phyloP scores from a whole-genome alignment of 2,329 filamentous ascomycete genomes.

The Phialophora tarda region DNA sequence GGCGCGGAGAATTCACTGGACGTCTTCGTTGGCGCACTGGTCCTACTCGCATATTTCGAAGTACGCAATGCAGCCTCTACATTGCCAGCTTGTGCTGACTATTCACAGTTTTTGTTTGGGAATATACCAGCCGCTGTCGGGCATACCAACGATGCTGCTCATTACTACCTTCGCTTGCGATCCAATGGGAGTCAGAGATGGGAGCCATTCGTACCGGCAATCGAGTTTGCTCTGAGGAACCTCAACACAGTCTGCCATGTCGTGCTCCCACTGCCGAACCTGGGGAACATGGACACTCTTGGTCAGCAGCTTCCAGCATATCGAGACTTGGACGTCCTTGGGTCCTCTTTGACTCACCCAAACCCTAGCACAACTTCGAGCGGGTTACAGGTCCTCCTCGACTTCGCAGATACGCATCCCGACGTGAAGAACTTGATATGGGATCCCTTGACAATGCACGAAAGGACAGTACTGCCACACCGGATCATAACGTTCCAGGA shows the following conservation, averaged over 20 bases:
- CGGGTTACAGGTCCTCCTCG: not conserved
- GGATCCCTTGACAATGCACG: conserved; percentile 11
- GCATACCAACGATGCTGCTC: conserved; percentile 15
- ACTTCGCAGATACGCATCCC: conserved; percentile 6
- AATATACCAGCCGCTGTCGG: conserved; percentile 21
- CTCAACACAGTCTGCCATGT: conserved; percentile 33
- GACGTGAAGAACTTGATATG: conserved; percentile 16
- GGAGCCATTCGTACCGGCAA: not conserved
- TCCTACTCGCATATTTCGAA: conserved; percentile 2
- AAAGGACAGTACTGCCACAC: not conserved
- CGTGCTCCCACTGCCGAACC: conserved; percentile 26
- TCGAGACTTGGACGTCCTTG: not conserved
- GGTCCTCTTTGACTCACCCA: not conserved
- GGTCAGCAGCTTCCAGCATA: not conserved
- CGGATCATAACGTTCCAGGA: not conserved
- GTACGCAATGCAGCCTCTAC: not conserved
- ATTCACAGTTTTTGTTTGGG: conserved; percentile 15
- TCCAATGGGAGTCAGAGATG: not conserved
- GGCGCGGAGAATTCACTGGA: not conserved
- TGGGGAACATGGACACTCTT: not conserved
- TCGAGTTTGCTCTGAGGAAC: conserved; percentile 25
- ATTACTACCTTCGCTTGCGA: conserved; percentile 11
- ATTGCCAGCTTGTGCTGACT: not conserved
- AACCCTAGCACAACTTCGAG: not conserved
- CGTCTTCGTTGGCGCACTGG: not conserved